Evolutionary conservation across 139 green algal genomes (phyloP).

Genomic region (Gonium pectorale): DNA sequence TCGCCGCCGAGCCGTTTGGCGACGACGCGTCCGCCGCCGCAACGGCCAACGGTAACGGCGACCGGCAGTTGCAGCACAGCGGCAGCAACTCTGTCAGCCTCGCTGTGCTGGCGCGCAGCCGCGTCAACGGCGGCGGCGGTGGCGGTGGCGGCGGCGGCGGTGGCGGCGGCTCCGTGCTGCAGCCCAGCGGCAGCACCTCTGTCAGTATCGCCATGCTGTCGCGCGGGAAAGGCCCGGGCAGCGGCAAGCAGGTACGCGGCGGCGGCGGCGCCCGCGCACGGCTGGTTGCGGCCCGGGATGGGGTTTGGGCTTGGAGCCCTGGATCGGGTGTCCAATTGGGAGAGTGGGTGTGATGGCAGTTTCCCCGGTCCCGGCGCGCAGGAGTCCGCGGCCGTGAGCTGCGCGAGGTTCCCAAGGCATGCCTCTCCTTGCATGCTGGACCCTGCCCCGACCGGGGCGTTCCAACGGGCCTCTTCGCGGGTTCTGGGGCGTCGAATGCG

Average conservation of each 20-base stretch:
- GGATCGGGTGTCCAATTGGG: no score
- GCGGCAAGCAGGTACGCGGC: background rate
- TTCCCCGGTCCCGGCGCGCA: no score
- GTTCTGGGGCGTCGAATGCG: no score
- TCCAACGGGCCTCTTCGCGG: no score
- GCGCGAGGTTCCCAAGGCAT: no score
- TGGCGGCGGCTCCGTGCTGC: background rate
- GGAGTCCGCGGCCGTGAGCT: no score
- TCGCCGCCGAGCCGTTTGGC: conserved; percentile 24
- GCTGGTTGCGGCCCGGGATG: no score
- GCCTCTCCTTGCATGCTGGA: no score
- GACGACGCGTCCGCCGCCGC: background rate
- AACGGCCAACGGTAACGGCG: background rate
- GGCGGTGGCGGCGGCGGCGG: background rate
- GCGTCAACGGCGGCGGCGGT: background rate
- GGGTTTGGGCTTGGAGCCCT: no score
- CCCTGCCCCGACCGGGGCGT: no score
- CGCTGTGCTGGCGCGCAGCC: background rate
- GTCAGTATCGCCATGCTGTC: background rate
- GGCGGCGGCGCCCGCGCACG: no score
- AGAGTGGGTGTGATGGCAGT: no score
- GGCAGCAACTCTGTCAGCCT: conserved; percentile 6
- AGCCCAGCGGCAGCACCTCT: background rate
- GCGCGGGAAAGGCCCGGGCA: background rate
- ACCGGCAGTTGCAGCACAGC: background rate